Evolutionary conservation across 441 rosid species (phyloP), one percentile per base, ranked within the genome.

Genomic region (Adansonia gregorii): DNA sequence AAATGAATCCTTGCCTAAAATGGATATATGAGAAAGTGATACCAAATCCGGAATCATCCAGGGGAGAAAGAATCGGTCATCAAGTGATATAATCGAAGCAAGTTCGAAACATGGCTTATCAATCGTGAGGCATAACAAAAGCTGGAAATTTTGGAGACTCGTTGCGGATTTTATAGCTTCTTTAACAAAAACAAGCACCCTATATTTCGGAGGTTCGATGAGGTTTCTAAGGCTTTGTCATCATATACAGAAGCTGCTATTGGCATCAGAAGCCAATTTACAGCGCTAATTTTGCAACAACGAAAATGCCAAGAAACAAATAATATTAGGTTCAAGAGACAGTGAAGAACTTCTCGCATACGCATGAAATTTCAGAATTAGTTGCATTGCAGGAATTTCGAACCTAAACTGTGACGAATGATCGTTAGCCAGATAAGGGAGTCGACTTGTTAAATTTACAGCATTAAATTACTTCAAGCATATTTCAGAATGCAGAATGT

Each of bases 401-500:
- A 55, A 55, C 17, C 60, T 55, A 17, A 55, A 17, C 60, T 20
- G 3, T 35, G 27, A 15, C 41, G 31, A 27, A 31, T 0, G 12
- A 48, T 68, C 31, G 8, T 22, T 68, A 12, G 55, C 58, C 10
- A 6, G 14, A 22, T 48, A 69, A 22, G 59, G 14, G 31, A 1
- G 17, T 14, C 45, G 31, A 10, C 8, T 35, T 35, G 39, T 35
- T 35, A 35, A 35, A 35, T 35, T 35, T 35, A 65, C 82, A 8
- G 88, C 91, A 1, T 10, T n/a, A n/a, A 3, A 19, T 54, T 9
- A 45, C 27, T 24, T 56, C 20, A 19, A 73, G 66, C 63, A n/a
- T 73, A 20, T 35, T 58, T 12, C 1, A 0, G 41, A 63, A 63
- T 63, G 67, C 41, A 63, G 67, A 63, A 61, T 61, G 45, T 15